Evolutionary conservation across 257 asterid genomes (phyloP).

Genomic region (Ligustrum vulgare): DNA sequence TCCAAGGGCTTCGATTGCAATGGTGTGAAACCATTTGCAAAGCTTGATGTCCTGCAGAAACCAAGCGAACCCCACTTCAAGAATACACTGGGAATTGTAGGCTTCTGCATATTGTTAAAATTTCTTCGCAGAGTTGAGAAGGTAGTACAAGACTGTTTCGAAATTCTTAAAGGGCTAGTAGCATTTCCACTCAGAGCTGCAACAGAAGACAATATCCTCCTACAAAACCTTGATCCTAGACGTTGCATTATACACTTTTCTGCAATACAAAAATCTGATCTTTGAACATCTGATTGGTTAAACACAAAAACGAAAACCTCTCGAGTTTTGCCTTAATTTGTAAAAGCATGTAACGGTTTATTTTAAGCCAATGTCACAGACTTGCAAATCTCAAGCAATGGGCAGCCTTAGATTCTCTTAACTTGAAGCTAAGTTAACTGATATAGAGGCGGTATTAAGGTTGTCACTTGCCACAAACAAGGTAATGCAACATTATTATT

Average conservation of each 20-base stretch:
- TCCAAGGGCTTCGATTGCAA: conserved; percentile 69
- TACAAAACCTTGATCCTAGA: conserved; percentile 37
- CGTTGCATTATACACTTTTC: conserved; percentile 42
- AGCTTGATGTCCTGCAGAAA: conserved; percentile 58
- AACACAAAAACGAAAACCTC: conserved; percentile 8
- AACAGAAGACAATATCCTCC: conserved; percentile 35
- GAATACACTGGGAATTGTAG: conserved; percentile 37
- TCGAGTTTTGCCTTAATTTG: neutral
- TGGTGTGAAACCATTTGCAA: conserved; percentile 82
- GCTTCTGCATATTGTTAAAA: conserved; percentile 31
- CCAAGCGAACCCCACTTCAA: conserved; percentile 52
- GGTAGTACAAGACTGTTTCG: conserved; percentile 25
- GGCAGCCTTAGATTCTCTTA: neutral
- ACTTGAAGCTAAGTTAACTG: neutral
- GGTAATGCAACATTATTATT: too few species aligned
- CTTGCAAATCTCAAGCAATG: neutral
- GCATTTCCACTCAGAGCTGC: conserved; percentile 27
- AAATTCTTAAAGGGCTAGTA: conserved; percentile 22
- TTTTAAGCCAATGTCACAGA: neutral
- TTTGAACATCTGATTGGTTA: conserved; percentile 13
- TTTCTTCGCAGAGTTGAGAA: conserved; percentile 32
- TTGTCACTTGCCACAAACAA: neutral
- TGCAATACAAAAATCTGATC: conserved; percentile 30
- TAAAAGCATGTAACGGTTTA: neutral
- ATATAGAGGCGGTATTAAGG: neutral